Base-by-base conservation (phyloP, 2,329 filamentous ascomycete species). In the Pseudocercospora eumusae region DNA sequence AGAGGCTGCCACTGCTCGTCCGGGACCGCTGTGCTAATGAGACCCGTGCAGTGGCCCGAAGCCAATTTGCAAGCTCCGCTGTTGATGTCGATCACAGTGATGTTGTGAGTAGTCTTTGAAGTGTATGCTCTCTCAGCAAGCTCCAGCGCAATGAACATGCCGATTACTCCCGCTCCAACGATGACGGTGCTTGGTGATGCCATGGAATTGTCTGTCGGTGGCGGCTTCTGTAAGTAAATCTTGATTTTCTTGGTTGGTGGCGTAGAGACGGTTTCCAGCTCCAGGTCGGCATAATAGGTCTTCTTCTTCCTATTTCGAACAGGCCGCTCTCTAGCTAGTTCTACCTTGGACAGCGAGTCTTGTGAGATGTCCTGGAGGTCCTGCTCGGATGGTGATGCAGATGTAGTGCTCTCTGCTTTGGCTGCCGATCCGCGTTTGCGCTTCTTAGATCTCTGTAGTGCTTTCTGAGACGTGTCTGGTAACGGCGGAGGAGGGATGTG, bases 1-100 rank as follows among this genome's bases (percentile, higher is more conserved):
- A 55, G 31, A 2, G 52, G 52, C 10, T 36, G 28, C 52, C 52
- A 55, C 33, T 21, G 28, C 52, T 55, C 52, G 10, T 55, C 28
- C 31, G 21, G 18, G 28, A 36, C 10, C 28, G 28, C 18, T 36
- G 52, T 55, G 52, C 11, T 33, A 15, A 55, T 55, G 1, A 55
- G 18, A 5, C 52, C 52, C 18, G 52, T 25, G 13, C 28, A 55
- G 33, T 55, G 33, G 28, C 52, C 52, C 8, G 52, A 55, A 20
- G 52, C 27, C 20, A 55, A 31, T 18, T 55, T 21, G 20, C 28
- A 55, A 21, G 52, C 18, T 55, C 28, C 52, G 9, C 15, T 25
- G 52, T 55, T 55, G 52, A 55, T 18, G 18, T 55, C 52, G 11
- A 55, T 20, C 9, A 55, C 52, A 21, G 52, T 55, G 18, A 55